Evolutionary conservation across 768 basidiomycete genomes (phyloP).

Genomic region (Xanthoconium purpureum): DNA sequence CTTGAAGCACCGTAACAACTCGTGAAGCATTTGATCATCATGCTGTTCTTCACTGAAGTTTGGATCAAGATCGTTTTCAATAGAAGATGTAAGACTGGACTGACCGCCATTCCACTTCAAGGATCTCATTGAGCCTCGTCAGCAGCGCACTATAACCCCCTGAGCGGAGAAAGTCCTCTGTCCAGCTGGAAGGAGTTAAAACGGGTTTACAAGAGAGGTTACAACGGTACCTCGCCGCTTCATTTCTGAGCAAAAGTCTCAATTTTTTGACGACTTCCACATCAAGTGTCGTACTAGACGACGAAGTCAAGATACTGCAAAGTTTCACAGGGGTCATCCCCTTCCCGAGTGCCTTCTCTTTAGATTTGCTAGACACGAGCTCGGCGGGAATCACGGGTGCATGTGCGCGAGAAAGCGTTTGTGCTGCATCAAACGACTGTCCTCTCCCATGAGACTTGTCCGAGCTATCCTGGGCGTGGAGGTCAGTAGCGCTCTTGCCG

Average conservation of each 20-base stretch:
- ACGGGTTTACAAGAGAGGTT: background rate
- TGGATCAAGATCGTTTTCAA: constrained; percentile 7
- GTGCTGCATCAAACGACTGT: constrained; percentile 53
- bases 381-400: constrained; percentile 39
- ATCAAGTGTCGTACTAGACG: constrained; percentile 76
- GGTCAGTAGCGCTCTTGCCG: constrained; percentile 31
- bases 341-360: constrained; percentile 53
- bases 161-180: constrained; percentile 74
- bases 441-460: constrained; percentile 53
- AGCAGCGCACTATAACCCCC: constrained; percentile 87
- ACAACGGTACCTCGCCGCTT: constrained; percentile 67
- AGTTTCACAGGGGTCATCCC: constrained; percentile 63
- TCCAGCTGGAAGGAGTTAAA: constrained; percentile 59
- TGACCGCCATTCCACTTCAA: constrained; percentile 96
- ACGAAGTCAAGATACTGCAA: constrained; percentile 61
- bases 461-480: constrained; percentile 26
- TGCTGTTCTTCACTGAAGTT: constrained; percentile 90
- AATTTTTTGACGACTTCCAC: constrained; percentile 85
- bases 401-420: constrained; percentile 53
- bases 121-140: constrained; percentile 81
- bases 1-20: constrained; percentile 90
- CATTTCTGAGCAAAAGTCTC: constrained; percentile 82
- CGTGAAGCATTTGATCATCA: constrained; percentile 91
- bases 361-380: constrained; percentile 39
- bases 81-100: constrained; percentile 22